Percentiles rank a stretch among this genome's conserved stretches.
Evolutionary conservation across 176 grass and related monocot genomes (phyloP).

Genomic region (Cenchrus purpureus): DNA sequence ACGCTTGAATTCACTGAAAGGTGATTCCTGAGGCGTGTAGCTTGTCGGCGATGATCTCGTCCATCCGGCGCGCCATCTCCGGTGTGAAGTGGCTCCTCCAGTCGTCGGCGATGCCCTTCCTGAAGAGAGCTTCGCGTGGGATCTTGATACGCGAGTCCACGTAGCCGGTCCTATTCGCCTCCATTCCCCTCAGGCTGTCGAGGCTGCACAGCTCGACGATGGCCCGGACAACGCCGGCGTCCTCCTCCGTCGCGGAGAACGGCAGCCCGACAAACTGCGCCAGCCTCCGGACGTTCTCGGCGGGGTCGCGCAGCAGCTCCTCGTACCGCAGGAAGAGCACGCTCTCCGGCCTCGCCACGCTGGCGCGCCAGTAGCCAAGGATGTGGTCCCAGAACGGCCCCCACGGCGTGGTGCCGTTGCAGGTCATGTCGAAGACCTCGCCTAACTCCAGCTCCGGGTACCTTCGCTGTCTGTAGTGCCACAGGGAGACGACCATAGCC

Average conservation of each 20-base stretch:
- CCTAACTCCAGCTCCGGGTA: not conserved
- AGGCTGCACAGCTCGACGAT: slow-evolving; percentile 46
- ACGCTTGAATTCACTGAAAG: not conserved
- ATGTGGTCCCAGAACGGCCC: slow-evolving; percentile 48
- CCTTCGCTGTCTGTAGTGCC: not conserved
- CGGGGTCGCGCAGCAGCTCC: slow-evolving; percentile 34
- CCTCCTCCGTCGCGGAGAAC: slow-evolving; percentile 11
- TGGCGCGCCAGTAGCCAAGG: slow-evolving; percentile 36
- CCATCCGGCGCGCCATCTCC: slow-evolving; percentile 45
- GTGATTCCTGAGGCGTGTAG: not conserved
- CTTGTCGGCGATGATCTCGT: slow-evolving; percentile 24
- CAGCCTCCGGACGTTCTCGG: slow-evolving; percentile 9
- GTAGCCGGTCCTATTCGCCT: slow-evolving; percentile 23
- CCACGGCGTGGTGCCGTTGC: not conserved
- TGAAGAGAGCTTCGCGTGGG: not conserved
- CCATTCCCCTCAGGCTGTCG: not conserved
- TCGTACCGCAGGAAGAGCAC: slow-evolving; percentile 52
- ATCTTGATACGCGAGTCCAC: not conserved
- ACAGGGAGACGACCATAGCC: not conserved
- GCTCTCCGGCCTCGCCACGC: not conserved
- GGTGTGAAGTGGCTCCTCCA: slow-evolving; percentile 46
- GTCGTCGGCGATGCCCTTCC: slow-evolving; percentile 43
- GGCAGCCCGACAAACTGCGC: slow-evolving; percentile 39
- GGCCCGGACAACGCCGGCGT: not conserved
- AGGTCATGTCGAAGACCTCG: not conserved